Evolutionary conservation across 768 basidiomycete genomes (phyloP).

Genomic region (Infundibulicybe gibba): DNA sequence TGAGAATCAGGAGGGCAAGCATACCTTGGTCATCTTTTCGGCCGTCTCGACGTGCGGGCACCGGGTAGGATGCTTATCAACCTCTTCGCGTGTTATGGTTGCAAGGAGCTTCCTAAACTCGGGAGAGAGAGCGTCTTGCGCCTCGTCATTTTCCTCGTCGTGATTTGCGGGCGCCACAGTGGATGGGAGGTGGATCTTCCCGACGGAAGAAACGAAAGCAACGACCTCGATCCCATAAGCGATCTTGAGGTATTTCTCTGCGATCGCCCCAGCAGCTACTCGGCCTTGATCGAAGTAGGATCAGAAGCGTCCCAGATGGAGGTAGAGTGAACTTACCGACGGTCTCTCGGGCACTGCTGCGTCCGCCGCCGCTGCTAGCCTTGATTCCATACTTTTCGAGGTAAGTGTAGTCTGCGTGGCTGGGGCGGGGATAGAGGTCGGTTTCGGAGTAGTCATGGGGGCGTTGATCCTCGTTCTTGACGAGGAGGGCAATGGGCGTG

Average conservation of each 20-base stretch:
- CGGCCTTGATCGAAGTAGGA: slow-evolving; percentile 50
- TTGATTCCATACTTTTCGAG: slow-evolving; percentile 97
- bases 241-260: slow-evolving; percentile 88
- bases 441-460: slow-evolving; percentile 99
- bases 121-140: slow-evolving; percentile 71
- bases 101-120: slow-evolving; percentile 81
- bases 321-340: slow-evolving; percentile 55
- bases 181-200: slow-evolving; percentile 82
- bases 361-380: slow-evolving; percentile 94
- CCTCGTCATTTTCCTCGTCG: slow-evolving; percentile 56
- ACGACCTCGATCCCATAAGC: slow-evolving; percentile 93
- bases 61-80: slow-evolving; percentile 82
- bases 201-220: slow-evolving; percentile 95
- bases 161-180: slow-evolving; percentile 29
- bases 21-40: slow-evolving; percentile 85
- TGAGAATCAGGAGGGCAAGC: slow-evolving; percentile 1
- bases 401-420: slow-evolving; percentile 98
- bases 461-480: slow-evolving; percentile 96
- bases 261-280: slow-evolving; percentile 97
- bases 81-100: slow-evolving; percentile 79
- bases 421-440: slow-evolving; percentile 94
- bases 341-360: slow-evolving; percentile 94
- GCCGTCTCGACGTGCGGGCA: slow-evolving; percentile 92
- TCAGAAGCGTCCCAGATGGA: background rate
- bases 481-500: slow-evolving; percentile 95